A percentile compares a stretch with the other conserved stretches of the same genome.
These are phyloP conservation scores for Solanum appendiculatum DNA, from an alignment of 257 asterid genomes.

Conservation along the genomic window DNA sequence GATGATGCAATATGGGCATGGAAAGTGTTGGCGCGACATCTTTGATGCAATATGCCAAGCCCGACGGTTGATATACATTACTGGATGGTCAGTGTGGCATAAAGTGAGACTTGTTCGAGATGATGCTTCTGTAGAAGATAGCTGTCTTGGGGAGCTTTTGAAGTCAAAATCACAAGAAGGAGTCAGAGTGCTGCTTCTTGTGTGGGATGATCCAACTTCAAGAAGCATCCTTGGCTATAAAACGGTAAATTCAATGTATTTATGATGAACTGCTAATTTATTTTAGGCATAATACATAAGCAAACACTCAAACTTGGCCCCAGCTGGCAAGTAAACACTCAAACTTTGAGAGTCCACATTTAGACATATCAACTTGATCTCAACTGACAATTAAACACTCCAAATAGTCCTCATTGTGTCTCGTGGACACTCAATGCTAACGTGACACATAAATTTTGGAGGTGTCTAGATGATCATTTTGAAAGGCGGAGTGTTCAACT, in stretches of 20 bases:
- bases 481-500: neutral
- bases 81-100: slow-evolving; percentile 99
- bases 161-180: slow-evolving; percentile 96
- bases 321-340: neutral
- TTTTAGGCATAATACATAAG: neutral
- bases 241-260: slow-evolving; percentile 39
- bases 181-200: slow-evolving; percentile 88
- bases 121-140: slow-evolving; percentile 37
- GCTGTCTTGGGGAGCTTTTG: slow-evolving; percentile 79
- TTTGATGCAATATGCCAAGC: slow-evolving; percentile 80
- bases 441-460: neutral
- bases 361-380: no score
- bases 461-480: neutral
- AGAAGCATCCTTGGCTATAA: slow-evolving; percentile 89
- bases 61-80: slow-evolving; percentile 64
- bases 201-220: slow-evolving; percentile 98
- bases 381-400: no score
- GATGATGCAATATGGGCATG: slow-evolving; percentile 58
- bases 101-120: slow-evolving; percentile 83
- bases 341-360: no score
- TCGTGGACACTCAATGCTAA: neutral
- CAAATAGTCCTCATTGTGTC: neutral
- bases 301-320: neutral
- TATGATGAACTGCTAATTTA: neutral
- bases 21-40: slow-evolving; percentile 93